phyloP scores from a whole-genome alignment of 2,329 filamentous ascomycete species.

The Torrubiella hemipterigena region DNA sequence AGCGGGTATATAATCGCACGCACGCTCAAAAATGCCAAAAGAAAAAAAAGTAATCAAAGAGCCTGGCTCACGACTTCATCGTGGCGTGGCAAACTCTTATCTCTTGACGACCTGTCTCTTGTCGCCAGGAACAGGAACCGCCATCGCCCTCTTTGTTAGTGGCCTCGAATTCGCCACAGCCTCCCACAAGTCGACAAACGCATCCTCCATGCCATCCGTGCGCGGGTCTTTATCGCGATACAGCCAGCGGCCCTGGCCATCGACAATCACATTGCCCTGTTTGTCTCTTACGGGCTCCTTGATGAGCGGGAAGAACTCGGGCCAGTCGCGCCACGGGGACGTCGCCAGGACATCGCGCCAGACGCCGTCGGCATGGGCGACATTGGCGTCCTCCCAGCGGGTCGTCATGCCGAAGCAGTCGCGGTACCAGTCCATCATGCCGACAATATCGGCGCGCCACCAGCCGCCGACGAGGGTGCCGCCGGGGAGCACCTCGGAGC shows the following conservation, averaged over 20 bases:
- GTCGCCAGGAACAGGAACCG: constrained; percentile 8
- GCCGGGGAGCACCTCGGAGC: constrained; percentile 10
- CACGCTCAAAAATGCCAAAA: no score
- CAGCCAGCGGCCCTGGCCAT: constrained; percentile 5
- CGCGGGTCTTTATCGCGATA: constrained; percentile 6
- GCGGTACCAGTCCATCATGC: constrained; percentile 18
- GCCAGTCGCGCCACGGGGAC: constrained; percentile 16
- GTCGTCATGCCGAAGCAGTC: constrained; percentile 11
- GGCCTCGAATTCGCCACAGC: constrained; percentile 10
- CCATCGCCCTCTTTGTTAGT: constrained; percentile 10
- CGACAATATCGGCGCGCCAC: constrained; percentile 13
- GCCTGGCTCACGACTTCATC: no score
- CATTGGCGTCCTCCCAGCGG: constrained; percentile 8
- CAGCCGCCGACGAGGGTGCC: constrained; percentile 12
- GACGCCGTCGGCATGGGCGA: constrained; percentile 12
- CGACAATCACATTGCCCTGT: constrained; percentile 2
- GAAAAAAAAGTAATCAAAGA: no score
- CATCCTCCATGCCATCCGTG: constrained; percentile 10
- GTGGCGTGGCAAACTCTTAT: background rate
- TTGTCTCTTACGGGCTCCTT: constrained; percentile 9
- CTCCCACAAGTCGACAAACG: constrained; percentile 15
- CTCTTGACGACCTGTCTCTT: background rate
- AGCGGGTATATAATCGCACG: no score
- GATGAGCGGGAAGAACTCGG: constrained; percentile 11
- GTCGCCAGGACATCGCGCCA: constrained; percentile 12